These are phyloP conservation scores for Nicotiana otophora DNA, from an alignment of 257 asterid species.

Conservation along the genomic window DNA sequence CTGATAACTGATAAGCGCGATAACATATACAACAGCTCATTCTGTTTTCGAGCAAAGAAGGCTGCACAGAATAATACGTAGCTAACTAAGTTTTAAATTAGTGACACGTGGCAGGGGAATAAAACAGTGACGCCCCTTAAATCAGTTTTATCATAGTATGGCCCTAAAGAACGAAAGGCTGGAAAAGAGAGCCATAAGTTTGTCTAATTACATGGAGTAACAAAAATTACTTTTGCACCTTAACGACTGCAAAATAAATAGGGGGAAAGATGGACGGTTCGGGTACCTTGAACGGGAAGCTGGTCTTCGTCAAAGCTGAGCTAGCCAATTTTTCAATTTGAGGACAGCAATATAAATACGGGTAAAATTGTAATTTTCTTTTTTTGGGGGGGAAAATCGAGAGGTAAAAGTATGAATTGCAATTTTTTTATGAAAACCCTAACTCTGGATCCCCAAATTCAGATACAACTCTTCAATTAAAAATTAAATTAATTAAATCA, in stretches of 20 bases:
- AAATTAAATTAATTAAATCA: background rate
- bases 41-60: background rate
- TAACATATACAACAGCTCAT: background rate
- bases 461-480: background rate
- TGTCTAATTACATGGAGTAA: background rate
- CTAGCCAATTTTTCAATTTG: background rate
- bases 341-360: background rate
- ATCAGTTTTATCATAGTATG: background rate
- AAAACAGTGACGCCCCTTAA: background rate
- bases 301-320: background rate
- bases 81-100: background rate
- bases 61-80: background rate
- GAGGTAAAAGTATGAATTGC: background rate
- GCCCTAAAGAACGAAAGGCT: background rate
- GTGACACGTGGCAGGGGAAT: background rate
- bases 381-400: background rate
- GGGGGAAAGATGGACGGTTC: background rate
- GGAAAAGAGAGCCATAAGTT: background rate
- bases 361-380: background rate
- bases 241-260: background rate
- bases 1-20: background rate
- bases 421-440: background rate
- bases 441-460: slow-evolving; percentile 21
- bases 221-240: background rate
- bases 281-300: background rate